A percentile compares a stretch with the other conserved stretches of the same genome.
These are phyloP conservation scores for Cucumis hystrix DNA, from an alignment of 306 rosid species.

Conservation along the genomic window DNA sequence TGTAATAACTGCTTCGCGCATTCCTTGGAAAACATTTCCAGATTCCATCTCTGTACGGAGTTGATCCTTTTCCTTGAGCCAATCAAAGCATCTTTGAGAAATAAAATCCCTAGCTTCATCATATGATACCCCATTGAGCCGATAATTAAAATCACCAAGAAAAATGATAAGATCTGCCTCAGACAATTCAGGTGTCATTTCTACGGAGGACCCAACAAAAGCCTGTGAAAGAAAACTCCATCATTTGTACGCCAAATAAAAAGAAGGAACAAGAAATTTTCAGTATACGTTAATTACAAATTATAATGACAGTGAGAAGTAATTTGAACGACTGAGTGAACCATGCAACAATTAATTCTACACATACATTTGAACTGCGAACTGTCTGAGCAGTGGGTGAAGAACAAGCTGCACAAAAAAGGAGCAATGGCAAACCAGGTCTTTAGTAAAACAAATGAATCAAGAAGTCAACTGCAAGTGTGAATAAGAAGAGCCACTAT, in stretches of 20 bases:
- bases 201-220: constrained; percentile 40
- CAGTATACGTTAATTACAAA: background rate
- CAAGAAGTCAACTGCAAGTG: constrained; percentile 35
- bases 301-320: background rate
- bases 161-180: constrained; percentile 86
- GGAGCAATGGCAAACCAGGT: constrained; percentile 65
- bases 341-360: constrained; percentile 2
- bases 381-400: constrained; percentile 47
- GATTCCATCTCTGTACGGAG: constrained; percentile 92
- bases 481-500: constrained; percentile 29
- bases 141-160: constrained; percentile 93
- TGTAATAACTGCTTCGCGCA: constrained; percentile 81
- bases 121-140: constrained; percentile 77
- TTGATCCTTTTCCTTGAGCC: constrained; percentile 96
- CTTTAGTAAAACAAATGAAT: constrained; percentile 47
- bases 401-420: constrained; percentile 76
- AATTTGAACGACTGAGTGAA: constrained; percentile 6
- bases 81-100: constrained; percentile 96
- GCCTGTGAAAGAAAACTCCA: constrained; percentile 29
- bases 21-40: constrained; percentile 96
- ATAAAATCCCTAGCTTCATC: constrained; percentile 96
- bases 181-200: constrained; percentile 77
- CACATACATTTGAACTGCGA: constrained; percentile 68
- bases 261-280: background rate
- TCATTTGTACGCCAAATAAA: background rate